These are phyloP conservation scores for Globisporangium irregulare DNA, from an alignment of 352 stramenopile species.

Conservation along the genomic window DNA sequence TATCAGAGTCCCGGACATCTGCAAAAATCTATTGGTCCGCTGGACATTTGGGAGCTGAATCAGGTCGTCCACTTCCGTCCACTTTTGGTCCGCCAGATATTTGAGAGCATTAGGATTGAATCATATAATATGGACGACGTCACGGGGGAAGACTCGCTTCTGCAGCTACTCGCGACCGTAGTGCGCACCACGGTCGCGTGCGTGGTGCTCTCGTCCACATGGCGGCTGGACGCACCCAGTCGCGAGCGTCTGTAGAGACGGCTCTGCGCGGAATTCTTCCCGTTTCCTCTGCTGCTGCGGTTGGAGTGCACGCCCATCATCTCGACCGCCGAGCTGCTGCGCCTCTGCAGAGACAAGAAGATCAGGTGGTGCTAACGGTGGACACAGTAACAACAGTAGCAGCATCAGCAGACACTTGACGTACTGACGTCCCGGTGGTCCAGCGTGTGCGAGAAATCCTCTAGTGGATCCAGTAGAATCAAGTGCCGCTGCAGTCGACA, in stretches of 20 bases:
- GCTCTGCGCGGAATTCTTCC: slow-evolving; percentile 6
- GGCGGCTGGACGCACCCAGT: slow-evolving; percentile 7
- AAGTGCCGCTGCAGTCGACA: background rate
- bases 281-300: background rate
- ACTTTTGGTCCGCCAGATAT: too few relatives aligned
- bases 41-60: too few relatives aligned
- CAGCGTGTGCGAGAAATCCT: background rate
- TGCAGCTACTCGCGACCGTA: background rate
- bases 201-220: slow-evolving; percentile 5
- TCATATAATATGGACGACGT: too few relatives aligned
- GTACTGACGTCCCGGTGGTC: background rate
- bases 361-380: background rate
- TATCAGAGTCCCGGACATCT: too few relatives aligned
- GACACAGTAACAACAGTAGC: background rate
- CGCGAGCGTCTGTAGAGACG: background rate
- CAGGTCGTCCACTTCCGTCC: too few relatives aligned
- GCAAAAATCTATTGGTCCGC: too few relatives aligned
- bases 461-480: slow-evolving; percentile 8
- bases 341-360: too few relatives aligned
- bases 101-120: background rate
- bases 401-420: background rate
- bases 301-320: background rate
- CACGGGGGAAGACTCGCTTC: background rate
- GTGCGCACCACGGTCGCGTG: background rate
- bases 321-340: background rate